Percentiles rank a stretch among this genome's conserved stretches.
These are phyloP conservation scores for Chloropicon primus DNA, from an alignment of 139 green algal species.

Conservation along the genomic window DNA sequence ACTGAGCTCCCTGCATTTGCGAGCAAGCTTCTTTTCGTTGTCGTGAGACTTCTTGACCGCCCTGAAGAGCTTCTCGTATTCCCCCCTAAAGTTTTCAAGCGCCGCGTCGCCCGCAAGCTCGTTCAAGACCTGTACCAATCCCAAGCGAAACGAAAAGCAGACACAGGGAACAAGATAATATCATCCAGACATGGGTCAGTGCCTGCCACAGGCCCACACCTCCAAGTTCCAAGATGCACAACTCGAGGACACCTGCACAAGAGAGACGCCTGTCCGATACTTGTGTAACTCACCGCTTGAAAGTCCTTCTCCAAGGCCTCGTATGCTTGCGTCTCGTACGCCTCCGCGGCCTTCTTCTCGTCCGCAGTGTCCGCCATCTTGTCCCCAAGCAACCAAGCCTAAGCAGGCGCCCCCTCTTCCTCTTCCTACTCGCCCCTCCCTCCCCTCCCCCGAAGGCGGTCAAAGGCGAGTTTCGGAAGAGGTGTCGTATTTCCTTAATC, in stretches of 20 bases:
- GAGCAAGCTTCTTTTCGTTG: slow-evolving; percentile 67
- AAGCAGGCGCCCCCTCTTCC: too few relatives aligned
- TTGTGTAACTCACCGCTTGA: slow-evolving; percentile 9
- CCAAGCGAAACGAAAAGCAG: neutral
- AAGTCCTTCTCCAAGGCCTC: slow-evolving; percentile 22
- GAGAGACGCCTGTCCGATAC: neutral
- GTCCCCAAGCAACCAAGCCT: too few relatives aligned
- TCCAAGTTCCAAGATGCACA: neutral
- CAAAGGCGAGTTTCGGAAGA: too few relatives aligned
- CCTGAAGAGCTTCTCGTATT: slow-evolving; percentile 83
- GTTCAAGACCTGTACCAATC: slow-evolving; percentile 49
- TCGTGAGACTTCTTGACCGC: slow-evolving; percentile 78
- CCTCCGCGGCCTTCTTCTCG: neutral
- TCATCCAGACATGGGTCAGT: neutral
- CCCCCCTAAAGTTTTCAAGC: slow-evolving; percentile 59
- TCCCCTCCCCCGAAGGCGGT: neutral
- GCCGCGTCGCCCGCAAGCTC: slow-evolving; percentile 57
- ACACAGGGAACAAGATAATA: neutral
- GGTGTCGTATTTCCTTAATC: too few relatives aligned
- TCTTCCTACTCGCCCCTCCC: neutral
- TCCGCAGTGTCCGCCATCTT: neutral
- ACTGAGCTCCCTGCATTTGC: slow-evolving; percentile 77
- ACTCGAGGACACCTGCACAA: neutral
- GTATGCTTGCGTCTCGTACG: neutral
- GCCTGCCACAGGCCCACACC: neutral